Base-by-base conservation (phyloP, 2,329 filamentous ascomycete species). In the Corinectria fuckeliana region DNA sequence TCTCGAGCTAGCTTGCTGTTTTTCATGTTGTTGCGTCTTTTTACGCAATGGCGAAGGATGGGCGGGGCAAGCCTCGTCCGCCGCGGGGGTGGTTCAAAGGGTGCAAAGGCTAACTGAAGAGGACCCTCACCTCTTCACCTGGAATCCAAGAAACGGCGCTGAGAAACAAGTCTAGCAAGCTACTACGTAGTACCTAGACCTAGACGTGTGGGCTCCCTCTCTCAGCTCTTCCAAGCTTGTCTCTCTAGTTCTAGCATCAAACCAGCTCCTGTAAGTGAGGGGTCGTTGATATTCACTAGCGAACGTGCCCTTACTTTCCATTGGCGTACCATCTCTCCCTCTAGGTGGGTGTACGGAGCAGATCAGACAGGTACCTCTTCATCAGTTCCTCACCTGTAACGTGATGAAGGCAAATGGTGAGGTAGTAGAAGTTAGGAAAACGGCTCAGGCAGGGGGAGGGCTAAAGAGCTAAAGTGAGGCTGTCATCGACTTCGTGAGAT, bases 11-110 rank as follows among this genome's bases (percentile, higher is more conserved):
- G 56, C 56, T 13, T 50, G 55, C 49, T n/a, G 62, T 68, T 64
- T 59, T 51, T 58, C 56, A 58, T 57, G 56, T 58, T 59, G 56
- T 69, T 70, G 71, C 71, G 71, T 63, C 69, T 72, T 72, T 71
- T 72, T 72, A 70, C 67, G 69, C 67, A 72, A 69, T 60, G 48
- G n/a, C 45, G 45, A 54, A 50, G 9, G 51, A 47, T 34, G 56
- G 30, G 50, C 63, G 67, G 67, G 66, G 64, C 64, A 47, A 13
- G 26, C 48, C 36, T 67, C 50, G 60, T 53, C 57, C 53, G 50
- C 50, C 56, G 64, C 34, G 34, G 23, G 49, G 39, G 42, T 48
- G 42, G 30, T 32, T 13, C 20, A 44, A 26, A 54, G 25, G n/a
- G n/a, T n/a, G n/a, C 49, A 51, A 3, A 51, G 36, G 36, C 50